Conservation (phyloP, 352 stramenopile species). For the Phytophthora pluvialis region DNA sequence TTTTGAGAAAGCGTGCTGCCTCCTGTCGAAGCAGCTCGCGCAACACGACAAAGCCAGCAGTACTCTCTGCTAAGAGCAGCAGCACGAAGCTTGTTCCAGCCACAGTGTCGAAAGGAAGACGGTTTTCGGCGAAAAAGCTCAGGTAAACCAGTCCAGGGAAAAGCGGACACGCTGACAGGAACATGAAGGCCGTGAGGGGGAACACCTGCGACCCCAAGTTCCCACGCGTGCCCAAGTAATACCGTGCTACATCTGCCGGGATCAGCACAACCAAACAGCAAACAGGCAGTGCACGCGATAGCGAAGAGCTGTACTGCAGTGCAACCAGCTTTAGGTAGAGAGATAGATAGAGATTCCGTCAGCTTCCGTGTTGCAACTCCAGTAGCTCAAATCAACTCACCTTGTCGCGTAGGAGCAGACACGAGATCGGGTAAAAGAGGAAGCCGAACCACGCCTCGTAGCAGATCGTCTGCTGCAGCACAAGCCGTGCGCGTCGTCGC, state of each 20-base stretch:
- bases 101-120: slow-evolving; percentile 56
- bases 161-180: slow-evolving; percentile 67
- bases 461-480: slow-evolving; percentile 68
- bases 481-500: slow-evolving; percentile 47
- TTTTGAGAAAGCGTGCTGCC: slow-evolving; percentile 60
- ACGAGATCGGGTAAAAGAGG: slow-evolving; percentile 69
- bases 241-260: slow-evolving; percentile 51
- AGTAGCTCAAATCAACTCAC: slow-evolving; percentile 18
- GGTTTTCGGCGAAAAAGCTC: slow-evolving; percentile 59
- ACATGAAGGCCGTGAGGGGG: slow-evolving; percentile 70
- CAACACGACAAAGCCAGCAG: slow-evolving; percentile 50
- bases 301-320: slow-evolving; percentile 48
- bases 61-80: slow-evolving; percentile 51
- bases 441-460: slow-evolving; percentile 59
- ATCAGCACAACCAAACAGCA: slow-evolving; percentile 55
- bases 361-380: not conserved
- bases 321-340: slow-evolving; percentile 28
- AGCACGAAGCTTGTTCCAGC: slow-evolving; percentile 40
- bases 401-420: slow-evolving; percentile 69
- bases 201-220: slow-evolving; percentile 70
- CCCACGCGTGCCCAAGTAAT: slow-evolving; percentile 62
- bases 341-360: not conserved
- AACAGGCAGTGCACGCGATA: slow-evolving; percentile 49
- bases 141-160: slow-evolving; percentile 62
- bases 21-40: slow-evolving; percentile 63